Evolutionary conservation across 441 rosid genomes (phyloP), one percentile per base, ranked within the genome.

Genomic region (Omphalea diandra): DNA sequence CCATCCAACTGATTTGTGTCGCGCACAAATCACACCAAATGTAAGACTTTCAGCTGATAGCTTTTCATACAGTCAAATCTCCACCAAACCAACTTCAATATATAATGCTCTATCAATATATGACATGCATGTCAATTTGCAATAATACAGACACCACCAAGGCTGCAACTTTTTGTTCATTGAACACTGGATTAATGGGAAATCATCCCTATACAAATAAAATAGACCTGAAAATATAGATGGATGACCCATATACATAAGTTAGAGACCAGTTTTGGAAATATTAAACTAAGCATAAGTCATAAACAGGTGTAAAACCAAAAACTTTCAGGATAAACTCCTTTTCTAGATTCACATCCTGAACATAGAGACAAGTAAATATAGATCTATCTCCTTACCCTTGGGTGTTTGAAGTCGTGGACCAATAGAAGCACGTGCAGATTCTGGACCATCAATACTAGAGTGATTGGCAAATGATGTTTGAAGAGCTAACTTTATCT

Each of bases 401-500:
- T 86, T 91, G 40, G 85, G 78, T 57, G 80, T 27, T 77, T 84
- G 91, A 76, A 81, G 83, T 47, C 76, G 81, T 33, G 88, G 66
- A 70, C 77, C 84, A 72, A 80, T 71, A 62, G 70, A 63, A 76
- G 91, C 75, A 72, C 86, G 81, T 52, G 76, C 75, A 73, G 65
- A 68, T 79, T 85, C 97, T 4, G 73, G 57, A 73, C 73, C 52
- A 47, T 86, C 91, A 75, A 75, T 75, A 76, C 69, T 65, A 17
- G 80, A 74, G 53, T 66, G 79, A 75, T 59, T 76, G 53, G 73
- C 77, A 73, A 70, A 72, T 68, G 94, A 82, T 72, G 78, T 49
- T 73, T 83, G 90, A 66, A 74, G 80, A 60, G 65, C 76, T 58
- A 80, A 79, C 81, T 79, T 89, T 52, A 78, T 78, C 82, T 84